Evolutionary conservation across 2,329 filamentous ascomycete species (phyloP).

Genomic region (Epichloe scottii): DNA sequence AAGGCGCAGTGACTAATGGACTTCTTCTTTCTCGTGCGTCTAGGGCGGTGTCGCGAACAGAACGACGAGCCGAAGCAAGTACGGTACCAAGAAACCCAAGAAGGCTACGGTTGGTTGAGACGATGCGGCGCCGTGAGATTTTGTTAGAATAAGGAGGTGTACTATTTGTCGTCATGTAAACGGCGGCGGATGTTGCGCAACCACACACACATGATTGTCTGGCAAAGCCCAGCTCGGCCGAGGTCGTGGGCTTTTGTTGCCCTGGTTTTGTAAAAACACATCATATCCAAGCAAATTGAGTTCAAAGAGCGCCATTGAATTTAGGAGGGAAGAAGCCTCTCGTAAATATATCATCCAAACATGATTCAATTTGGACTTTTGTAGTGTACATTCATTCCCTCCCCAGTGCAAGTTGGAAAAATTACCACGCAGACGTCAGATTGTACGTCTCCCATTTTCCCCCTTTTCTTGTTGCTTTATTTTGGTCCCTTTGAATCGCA

Average conservation of each 20-base stretch:
- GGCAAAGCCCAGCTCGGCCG: too few species aligned
- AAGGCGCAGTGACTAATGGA: neutral
- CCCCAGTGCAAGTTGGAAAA: neutral
- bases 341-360: neutral
- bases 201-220: too few species aligned
- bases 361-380: neutral
- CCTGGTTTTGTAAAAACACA: neutral
- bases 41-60: conserved; percentile 85
- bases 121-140: too few species aligned
- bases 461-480: neutral
- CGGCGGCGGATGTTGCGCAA: too few species aligned
- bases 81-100: conserved; percentile 98
- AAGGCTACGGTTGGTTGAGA: conserved; percentile 44
- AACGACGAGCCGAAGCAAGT: conserved; percentile 81
- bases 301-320: neutral
- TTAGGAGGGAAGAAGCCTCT: neutral
- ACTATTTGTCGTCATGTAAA: neutral
- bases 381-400: neutral
- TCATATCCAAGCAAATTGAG: neutral
- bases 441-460: neutral
- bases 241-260: too few species aligned
- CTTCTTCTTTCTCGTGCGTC: conserved; percentile 8
- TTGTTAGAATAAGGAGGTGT: neutral
- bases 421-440: neutral
- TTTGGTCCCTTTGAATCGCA: neutral